Conservation (phyloP, 129 eudicot species). For the Logfia minima region DNA sequence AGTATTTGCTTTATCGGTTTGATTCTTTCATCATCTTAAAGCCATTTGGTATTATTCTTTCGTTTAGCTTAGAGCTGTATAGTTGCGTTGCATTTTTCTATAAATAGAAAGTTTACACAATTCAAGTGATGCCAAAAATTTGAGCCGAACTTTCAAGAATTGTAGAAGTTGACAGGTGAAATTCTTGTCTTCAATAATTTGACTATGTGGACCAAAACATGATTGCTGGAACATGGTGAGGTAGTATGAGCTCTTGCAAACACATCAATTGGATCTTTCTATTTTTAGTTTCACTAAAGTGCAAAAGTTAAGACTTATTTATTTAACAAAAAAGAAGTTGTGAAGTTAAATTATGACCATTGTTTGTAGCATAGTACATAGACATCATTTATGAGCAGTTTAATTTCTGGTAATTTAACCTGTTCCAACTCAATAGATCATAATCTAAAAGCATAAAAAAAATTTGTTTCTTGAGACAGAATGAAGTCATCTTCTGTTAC, state of each 20-base stretch:
- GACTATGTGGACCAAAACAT: not conserved
- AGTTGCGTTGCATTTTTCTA: not conserved
- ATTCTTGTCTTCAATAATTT: not conserved
- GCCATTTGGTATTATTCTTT: not conserved
- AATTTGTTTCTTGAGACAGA: not conserved
- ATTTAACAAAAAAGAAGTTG: too few relatives aligned
- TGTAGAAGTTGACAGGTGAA: not conserved
- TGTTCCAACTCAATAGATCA: not conserved
- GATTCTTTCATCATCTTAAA: constrained; percentile 22
- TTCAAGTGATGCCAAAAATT: not conserved
- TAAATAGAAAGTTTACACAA: constrained; percentile 1
- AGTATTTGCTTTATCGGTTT: not conserved
- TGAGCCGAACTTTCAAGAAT: not conserved
- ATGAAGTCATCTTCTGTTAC: not conserved
- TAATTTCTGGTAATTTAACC: too few relatives aligned
- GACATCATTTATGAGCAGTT: too few relatives aligned
- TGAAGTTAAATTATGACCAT: too few relatives aligned
- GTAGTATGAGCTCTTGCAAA: too few relatives aligned
- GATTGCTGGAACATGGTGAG: not conserved
- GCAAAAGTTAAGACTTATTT: too few relatives aligned
- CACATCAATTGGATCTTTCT: too few relatives aligned
- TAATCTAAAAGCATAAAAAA: not conserved
- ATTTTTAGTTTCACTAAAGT: too few relatives aligned
- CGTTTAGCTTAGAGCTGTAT: constrained; percentile 2
- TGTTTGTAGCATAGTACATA: too few relatives aligned